Evolutionary conservation across 495 filamentous ascomycete species (phyloP), one percentile per base, ranked within the genome.

Genomic region (Aspergillus ostianus): DNA sequence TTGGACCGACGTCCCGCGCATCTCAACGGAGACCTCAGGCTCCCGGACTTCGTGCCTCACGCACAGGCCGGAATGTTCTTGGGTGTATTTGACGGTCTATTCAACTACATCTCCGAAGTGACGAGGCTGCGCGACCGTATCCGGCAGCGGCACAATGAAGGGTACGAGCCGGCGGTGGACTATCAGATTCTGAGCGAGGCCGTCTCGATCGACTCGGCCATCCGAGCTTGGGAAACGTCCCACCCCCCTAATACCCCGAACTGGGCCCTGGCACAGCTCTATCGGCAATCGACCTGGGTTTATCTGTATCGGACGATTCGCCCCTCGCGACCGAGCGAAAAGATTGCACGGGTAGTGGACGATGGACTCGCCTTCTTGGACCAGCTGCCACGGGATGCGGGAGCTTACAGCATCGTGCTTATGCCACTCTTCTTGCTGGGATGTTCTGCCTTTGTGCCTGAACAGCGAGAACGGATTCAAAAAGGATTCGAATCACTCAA

Each of bases 371-470:
- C 73, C 6, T 88, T 84, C 78, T 63, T 85, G 73, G 74, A 86
- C 69, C 67, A 82, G 62, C 56, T 94, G 69, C 84, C 89, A 60
- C 72, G 82, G 21, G 82, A 87, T 53, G 79, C 81, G 2, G 80
- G 81, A 8, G 84, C 85, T 7, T 91, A 93, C 62, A 90, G 88
- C 21, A 85, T 96, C 51, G 84, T 97, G n/a, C 77, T 97, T 0
- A 89, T 95, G 74, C 92, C 92, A 6, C 82, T 92, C 36, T 92
- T 97, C 69, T 75, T 97, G 0, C 83, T 97, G n/a, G 92, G 92
- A 18, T 93, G 90, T 63, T 91, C 91, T 0, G 89, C 90, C 9
- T 96, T 96, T 69, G 72, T 85, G 9, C 76, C 80, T 0, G 63
- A 69, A 3, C 90, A 95, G 60, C 85, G 91, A 26, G 84, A 88